phyloP scores from a whole-genome alignment of 768 basidiomycete species.

The Naganishia vaughanmartiniae region DNA sequence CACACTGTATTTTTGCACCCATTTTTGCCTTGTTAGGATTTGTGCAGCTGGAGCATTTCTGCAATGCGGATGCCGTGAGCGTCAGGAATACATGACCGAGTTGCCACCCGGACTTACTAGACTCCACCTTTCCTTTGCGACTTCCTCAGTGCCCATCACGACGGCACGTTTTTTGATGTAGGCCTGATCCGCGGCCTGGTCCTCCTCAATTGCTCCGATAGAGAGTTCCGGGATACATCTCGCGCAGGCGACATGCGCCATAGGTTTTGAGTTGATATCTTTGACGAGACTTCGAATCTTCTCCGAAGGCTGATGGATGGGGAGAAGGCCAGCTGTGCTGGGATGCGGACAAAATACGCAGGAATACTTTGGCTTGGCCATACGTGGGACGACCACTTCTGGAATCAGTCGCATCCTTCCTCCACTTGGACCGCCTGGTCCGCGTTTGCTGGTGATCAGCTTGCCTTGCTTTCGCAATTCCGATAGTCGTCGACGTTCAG shows the following conservation, averaged over 20 bases:
- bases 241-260: slow-evolving; percentile 78
- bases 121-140: slow-evolving; percentile 89
- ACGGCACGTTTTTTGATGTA: slow-evolving; percentile 34
- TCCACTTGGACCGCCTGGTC: slow-evolving; percentile 46
- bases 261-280: slow-evolving; percentile 60
- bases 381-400: slow-evolving; percentile 11
- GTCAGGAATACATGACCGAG: slow-evolving; percentile 9
- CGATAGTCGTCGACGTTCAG: slow-evolving; percentile 27
- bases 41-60: slow-evolving; percentile 91
- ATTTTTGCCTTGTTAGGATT: slow-evolving; percentile 56
- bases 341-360: slow-evolving; percentile 48
- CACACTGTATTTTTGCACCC: slow-evolving; percentile 69
- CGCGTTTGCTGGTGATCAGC: slow-evolving; percentile 52
- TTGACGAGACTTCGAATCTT: slow-evolving; percentile 58
- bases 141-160: slow-evolving; percentile 80
- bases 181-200: slow-evolving; percentile 13
- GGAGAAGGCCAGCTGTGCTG: slow-evolving; percentile 34
- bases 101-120: slow-evolving; percentile 60
- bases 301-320: slow-evolving; percentile 38
- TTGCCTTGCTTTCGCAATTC: slow-evolving; percentile 34
- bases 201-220: slow-evolving; percentile 67
- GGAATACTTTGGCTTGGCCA: slow-evolving; percentile 33
- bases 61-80: slow-evolving; percentile 1
- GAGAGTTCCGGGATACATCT: slow-evolving; percentile 85
- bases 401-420: not conserved